phyloP scores from a whole-genome alignment of 345 rosid genomes.

The Cardamine occulta region DNA sequence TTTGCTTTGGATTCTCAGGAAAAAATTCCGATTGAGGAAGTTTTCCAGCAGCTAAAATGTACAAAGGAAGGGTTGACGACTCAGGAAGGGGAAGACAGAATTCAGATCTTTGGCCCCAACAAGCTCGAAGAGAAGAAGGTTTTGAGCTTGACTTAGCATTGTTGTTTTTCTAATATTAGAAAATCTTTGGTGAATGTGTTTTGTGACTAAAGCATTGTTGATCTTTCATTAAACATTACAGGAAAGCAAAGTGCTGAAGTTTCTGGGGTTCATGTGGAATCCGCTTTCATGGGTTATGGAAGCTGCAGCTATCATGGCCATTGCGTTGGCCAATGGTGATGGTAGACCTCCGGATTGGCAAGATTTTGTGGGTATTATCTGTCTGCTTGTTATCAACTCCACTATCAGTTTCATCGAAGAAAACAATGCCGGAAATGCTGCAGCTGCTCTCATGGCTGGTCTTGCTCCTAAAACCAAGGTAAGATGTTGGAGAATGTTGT shows the following conservation, averaged over 20 bases:
- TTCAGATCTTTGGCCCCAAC: slow-evolving; percentile 80
- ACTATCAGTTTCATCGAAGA: slow-evolving; percentile 51
- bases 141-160: slow-evolving; percentile 35
- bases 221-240: slow-evolving; percentile 1
- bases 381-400: slow-evolving; percentile 50
- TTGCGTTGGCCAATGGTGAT: slow-evolving; percentile 50
- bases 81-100: slow-evolving; percentile 81
- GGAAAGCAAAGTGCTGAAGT: slow-evolving; percentile 41
- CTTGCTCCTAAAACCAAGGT: slow-evolving; percentile 52
- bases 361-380: slow-evolving; percentile 50
- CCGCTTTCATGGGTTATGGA: slow-evolving; percentile 54
- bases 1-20: slow-evolving; percentile 55
- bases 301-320: slow-evolving; percentile 52
- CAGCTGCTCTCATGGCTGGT: slow-evolving; percentile 53
- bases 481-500: slow-evolving; percentile 6
- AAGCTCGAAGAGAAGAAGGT: slow-evolving; percentile 91
- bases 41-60: slow-evolving; percentile 81
- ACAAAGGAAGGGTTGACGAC: slow-evolving; percentile 68
- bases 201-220: neutral
- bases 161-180: slow-evolving; percentile 11
- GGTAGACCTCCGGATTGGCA: slow-evolving; percentile 51
- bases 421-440: slow-evolving; percentile 51
- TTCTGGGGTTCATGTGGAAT: slow-evolving; percentile 52
- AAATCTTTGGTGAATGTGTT: slow-evolving; percentile 9
- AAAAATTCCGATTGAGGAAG: slow-evolving; percentile 82